phyloP scores from a whole-genome alignment of 352 stramenopile genomes.

The Pythium coloratum region DNA sequence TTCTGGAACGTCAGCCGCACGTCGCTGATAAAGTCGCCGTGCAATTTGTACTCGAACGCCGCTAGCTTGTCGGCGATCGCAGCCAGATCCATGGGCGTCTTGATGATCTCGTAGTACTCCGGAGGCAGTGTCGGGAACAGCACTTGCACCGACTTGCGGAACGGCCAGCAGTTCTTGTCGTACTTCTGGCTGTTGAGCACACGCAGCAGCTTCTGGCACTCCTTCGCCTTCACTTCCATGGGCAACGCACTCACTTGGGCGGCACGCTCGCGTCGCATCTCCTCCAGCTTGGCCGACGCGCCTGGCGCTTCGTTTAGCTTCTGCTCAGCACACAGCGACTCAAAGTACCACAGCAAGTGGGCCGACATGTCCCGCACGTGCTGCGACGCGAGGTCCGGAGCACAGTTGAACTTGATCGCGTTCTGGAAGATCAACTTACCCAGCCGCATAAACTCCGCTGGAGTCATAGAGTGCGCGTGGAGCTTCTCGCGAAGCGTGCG shows the following conservation, averaged over 20 bases:
- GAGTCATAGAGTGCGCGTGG: conserved; percentile 46
- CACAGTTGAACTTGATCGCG: conserved; percentile 80
- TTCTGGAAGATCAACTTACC: conserved; percentile 81
- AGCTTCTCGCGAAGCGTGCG: conserved; percentile 71
- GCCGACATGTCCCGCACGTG: conserved; percentile 83
- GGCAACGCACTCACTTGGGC: conserved; percentile 51
- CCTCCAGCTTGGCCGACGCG: conserved; percentile 32
- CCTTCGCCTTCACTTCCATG: conserved; percentile 80
- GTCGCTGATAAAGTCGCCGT: conserved; percentile 82
- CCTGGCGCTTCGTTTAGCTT: conserved; percentile 33
- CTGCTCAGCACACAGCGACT: conserved; percentile 73
- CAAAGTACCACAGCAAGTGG: conserved; percentile 84
- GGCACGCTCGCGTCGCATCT: conserved; percentile 54
- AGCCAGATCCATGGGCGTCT: conserved; percentile 77
- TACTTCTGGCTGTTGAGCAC: conserved; percentile 87
- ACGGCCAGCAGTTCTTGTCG: conserved; percentile 86
- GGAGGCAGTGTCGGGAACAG: conserved; percentile 69
- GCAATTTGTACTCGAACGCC: conserved; percentile 72
- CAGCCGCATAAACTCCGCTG: conserved; percentile 65
- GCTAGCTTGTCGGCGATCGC: conserved; percentile 72
- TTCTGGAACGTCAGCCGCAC: conserved; percentile 86
- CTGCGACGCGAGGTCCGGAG: conserved; percentile 60
- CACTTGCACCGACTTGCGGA: conserved; percentile 73
- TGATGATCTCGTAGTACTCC: conserved; percentile 85
- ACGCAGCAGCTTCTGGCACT: conserved; percentile 76